Evolutionary conservation across 352 stramenopile genomes (phyloP).

Genomic region (Blastocystis sp.): DNA sequence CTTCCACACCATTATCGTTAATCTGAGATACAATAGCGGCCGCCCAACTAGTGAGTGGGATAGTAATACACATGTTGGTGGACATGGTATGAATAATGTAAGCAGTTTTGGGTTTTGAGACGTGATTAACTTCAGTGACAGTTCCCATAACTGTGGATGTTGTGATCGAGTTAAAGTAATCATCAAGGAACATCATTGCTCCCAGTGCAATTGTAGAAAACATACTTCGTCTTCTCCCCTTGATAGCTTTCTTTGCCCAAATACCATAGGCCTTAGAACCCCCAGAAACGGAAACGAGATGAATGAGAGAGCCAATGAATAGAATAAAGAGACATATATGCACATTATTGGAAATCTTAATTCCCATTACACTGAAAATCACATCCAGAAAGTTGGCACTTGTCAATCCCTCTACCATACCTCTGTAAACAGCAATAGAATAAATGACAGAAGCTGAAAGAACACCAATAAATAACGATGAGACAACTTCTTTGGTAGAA

Average conservation of each 20-base stretch:
- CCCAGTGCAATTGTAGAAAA: conserved; percentile 53
- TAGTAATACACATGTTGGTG: conserved; percentile 58
- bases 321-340: conserved; percentile 51
- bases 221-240: conserved; percentile 15
- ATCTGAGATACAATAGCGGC: conserved; percentile 60
- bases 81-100: conserved; percentile 59
- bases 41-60: conserved; percentile 49
- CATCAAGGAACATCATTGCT: conserved; percentile 55
- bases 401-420: not conserved
- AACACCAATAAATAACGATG: conserved; percentile 49
- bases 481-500: conserved; percentile 61
- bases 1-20: conserved; percentile 21
- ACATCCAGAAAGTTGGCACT: conserved; percentile 54
- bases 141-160: conserved; percentile 47
- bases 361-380: conserved; percentile 54
- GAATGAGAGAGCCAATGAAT: conserved; percentile 54
- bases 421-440: conserved; percentile 13
- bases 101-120: conserved; percentile 52
- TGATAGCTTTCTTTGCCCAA: conserved; percentile 39
- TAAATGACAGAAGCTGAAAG: conserved; percentile 56
- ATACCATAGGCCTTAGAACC: conserved; percentile 34
- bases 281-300: conserved; percentile 48
- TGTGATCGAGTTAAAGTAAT: conserved; percentile 61
- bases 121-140: conserved; percentile 45
- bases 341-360: conserved; percentile 44